Base-by-base conservation (phyloP, 805 yeast species). In the Tetrapisispora arboricola region DNA sequence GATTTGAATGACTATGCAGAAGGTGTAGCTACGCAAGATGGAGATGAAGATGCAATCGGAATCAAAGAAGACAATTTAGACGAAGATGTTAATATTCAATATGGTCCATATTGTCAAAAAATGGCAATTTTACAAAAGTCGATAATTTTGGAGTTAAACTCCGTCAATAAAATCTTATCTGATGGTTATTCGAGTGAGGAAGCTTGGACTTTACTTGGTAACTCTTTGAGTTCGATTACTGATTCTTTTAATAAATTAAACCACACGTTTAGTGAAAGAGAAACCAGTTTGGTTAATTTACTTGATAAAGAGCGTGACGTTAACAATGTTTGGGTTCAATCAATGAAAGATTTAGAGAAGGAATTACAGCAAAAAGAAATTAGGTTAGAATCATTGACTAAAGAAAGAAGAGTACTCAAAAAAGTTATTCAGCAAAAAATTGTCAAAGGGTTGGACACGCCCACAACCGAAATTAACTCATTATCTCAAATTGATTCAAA, bases 241-340 rank as follows among this genome's bases (percentile, higher is more conserved):
- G 36, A 45, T 6, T 52, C 51, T 3, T 61, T 60, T 30, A 45
- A 50, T 2, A 52, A 52, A 6, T 50, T 59, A 44, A 57, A 57
- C n/a, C 29, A 44, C 0, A 40, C 64, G 16, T 53, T 68, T n/a
- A 45, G 58, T 8, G 49, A 55, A 27, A 64, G 73, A 47, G 74
- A 71, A 45, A 60, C 52, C 18, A 68, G 62, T 46, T 52, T 72
- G 33, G 44, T 61, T n/a, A 69, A 67, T 42, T 66, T 65, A 44
- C 59, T 80, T 30, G 75, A 75, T 19, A 75, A 85, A 50, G 87
- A 80, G 53, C 67, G 70, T 33, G 85, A 81, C 58, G 73, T 82
- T 21, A 80, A 82, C 48, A 72, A 73, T 37, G 67, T 83, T 40
- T 83, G 92, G 92, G 85, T 81, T 51, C 71, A 70, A 43, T 78